Evolutionary conservation across 495 filamentous ascomycete genomes (phyloP).

Genomic region (Haplographium delicatum): DNA sequence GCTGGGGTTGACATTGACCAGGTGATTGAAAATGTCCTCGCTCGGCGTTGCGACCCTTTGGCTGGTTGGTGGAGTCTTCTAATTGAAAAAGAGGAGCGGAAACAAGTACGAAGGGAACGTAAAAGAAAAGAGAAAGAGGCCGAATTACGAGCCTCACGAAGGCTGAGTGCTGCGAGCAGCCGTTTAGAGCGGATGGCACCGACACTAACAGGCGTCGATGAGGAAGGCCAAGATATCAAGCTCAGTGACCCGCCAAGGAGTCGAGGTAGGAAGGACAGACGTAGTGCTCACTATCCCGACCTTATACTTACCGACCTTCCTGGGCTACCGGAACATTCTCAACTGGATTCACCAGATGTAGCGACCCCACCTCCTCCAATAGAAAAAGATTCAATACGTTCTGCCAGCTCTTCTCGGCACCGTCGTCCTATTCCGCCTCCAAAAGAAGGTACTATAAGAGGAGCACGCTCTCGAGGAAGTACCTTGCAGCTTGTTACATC

Average conservation of each 20-base stretch:
- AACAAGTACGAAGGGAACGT: conserved; percentile 73
- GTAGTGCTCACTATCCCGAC: conserved; percentile 45
- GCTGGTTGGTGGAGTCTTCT: conserved; percentile 96
- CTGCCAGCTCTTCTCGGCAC: conserved; percentile 61
- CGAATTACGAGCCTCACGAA: conserved; percentile 72
- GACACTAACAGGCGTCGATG: conserved; percentile 67
- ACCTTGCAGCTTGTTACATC: conserved; percentile 76
- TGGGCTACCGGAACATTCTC: conserved; percentile 58
- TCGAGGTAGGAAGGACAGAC: conserved; percentile 45
- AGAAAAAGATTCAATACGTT: conserved; percentile 72
- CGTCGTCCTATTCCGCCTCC: conserved; percentile 74
- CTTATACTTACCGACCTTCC: conserved; percentile 60
- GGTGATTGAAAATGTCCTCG: conserved; percentile 88
- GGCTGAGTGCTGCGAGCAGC: conserved; percentile 81
- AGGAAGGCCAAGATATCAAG: conserved; percentile 47
- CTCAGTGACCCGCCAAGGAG: conserved; percentile 51
- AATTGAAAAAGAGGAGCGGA: conserved; percentile 93
- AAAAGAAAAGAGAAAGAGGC: conserved; percentile 80
- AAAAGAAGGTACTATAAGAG: conserved; percentile 63
- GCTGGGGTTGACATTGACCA: conserved; percentile 92
- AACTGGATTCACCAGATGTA: conserved; percentile 27
- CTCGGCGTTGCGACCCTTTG: conserved; percentile 80
- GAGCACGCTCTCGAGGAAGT: conserved; percentile 64
- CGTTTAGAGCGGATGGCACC: conserved; percentile 74
- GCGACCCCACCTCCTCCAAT: conserved; percentile 59